Conservation (phyloP, 2,329 filamentous ascomycete species). For the Colletotrichum graminicola region DNA sequence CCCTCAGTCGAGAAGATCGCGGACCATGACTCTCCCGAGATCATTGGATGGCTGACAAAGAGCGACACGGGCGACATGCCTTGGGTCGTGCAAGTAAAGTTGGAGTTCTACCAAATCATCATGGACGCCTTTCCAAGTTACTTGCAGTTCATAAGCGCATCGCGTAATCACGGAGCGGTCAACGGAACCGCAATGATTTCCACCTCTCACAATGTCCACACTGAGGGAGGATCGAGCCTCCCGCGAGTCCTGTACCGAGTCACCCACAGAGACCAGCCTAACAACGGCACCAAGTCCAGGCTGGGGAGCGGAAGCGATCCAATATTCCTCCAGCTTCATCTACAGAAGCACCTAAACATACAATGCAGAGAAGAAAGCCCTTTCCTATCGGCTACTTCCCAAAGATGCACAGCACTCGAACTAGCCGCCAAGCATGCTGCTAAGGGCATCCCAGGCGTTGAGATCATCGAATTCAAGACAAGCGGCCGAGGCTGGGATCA, state of each 20-base stretch:
- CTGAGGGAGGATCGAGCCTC: neutral
- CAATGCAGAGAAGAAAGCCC: neutral
- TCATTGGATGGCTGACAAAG: neutral
- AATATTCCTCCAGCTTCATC: constrained; percentile 11
- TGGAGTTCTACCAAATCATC: neutral
- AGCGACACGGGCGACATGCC: neutral
- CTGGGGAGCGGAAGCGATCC: neutral
- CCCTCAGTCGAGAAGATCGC: neutral
- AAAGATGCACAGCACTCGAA: neutral
- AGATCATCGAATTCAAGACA: neutral
- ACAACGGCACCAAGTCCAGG: neutral
- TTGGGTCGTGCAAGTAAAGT: neutral
- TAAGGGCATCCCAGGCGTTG: neutral
- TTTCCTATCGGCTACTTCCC: constrained; percentile 3
- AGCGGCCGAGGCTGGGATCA: constrained; percentile 8
- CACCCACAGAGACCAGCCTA: neutral
- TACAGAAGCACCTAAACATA: constrained; percentile 5
- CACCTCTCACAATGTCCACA: neutral
- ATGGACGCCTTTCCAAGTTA: neutral
- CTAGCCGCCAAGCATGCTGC: neutral
- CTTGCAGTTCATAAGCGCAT: neutral
- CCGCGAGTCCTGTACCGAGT: neutral
- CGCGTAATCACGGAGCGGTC: neutral
- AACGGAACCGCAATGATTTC: constrained; percentile 6
- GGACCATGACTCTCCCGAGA: accelerated